Evolutionary conservation across 208 protist genomes (phyloP), one percentile per base, ranked within the genome.

Genomic region (Spongospora subterranea): DNA sequence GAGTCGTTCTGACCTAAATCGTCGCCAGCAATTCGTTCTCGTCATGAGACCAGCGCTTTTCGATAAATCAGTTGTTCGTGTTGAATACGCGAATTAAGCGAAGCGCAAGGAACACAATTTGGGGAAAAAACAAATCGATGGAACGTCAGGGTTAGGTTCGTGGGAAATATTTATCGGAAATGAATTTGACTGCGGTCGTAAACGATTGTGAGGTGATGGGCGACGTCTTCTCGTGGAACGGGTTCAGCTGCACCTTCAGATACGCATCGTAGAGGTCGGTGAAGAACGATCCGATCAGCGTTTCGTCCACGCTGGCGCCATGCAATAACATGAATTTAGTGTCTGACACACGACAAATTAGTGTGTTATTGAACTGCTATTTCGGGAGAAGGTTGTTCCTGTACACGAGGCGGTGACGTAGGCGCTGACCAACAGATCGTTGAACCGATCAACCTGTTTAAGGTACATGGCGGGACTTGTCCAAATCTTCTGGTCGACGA

Each of bases 281-380:
- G 29, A 89, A 89, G 88, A 89, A 89, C 6, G n/a, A 13, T 13
- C 46, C 46, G 39, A 60, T 89, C 20, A n/a, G 11, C 32, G 0
- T 43, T 46, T 89, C 88, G 88, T 89, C 88, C 6, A 1, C 11
- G 1, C 29, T n/a, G 32, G 88, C 11, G n/a, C n/a, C 88, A 43
- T 89, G 88, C 41, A 89, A 43, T 46, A 89, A 46, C 13, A 89
- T 89, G 41, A 89, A 89, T 43, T 89, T 89, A 43, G n/a, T n/a
- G 17, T 89, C 88, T 89, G 41, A 89, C 17, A 46, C 11, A 89
- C 29, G 46, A 35, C 11, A n/a, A 89, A 35, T 1, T 20, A 89
- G 29, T n/a, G n/a, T 53, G 11, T 46, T 43, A 24, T 53, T 40
- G 20, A 89, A 43, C 11, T 43, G 13, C 13, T 6, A n/a, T 39